A percentile compares a stretch with the other conserved stretches of the same genome.
These are phyloP conservation scores for Blastocrithidia nonstop DNA, from an alignment of 208 protist species.

Conservation along the genomic window DNA sequence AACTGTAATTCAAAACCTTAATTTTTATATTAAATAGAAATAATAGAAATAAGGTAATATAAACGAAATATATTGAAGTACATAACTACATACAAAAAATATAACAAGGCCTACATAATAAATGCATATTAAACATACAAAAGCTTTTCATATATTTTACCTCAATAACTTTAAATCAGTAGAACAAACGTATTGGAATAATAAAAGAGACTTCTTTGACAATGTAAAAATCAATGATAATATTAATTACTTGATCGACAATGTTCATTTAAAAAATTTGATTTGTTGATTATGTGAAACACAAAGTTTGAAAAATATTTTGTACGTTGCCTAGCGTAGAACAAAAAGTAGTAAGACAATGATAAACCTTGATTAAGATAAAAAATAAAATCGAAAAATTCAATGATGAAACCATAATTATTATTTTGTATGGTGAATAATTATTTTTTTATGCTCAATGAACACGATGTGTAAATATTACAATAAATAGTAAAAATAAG, in stretches of 20 bases:
- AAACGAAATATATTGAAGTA: background rate
- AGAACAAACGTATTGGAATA: background rate
- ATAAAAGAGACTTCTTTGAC: no score
- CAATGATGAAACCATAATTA: no score
- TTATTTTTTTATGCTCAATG: no score
- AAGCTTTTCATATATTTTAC: background rate
- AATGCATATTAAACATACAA: background rate
- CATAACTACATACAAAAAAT: constrained; percentile 1
- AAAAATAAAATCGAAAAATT: no score
- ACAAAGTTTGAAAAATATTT: background rate
- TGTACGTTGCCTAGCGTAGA: background rate
- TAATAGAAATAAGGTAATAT: background rate
- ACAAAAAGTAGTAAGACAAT: constrained; percentile 1
- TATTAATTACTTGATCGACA: background rate
- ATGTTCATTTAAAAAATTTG: background rate
- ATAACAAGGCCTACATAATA: constrained; percentile 1
- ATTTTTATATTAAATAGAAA: background rate
- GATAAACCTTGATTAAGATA: background rate
- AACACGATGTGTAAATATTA: no score
- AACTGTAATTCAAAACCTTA: background rate
- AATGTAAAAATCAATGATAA: no score
- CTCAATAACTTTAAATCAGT: background rate
- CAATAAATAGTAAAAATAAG: no score
- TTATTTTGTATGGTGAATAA: no score
- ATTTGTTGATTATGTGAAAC: background rate